Base-by-base conservation (phyloP, 202 grass and related monocot species). In the Elaeis oleifera region DNA sequence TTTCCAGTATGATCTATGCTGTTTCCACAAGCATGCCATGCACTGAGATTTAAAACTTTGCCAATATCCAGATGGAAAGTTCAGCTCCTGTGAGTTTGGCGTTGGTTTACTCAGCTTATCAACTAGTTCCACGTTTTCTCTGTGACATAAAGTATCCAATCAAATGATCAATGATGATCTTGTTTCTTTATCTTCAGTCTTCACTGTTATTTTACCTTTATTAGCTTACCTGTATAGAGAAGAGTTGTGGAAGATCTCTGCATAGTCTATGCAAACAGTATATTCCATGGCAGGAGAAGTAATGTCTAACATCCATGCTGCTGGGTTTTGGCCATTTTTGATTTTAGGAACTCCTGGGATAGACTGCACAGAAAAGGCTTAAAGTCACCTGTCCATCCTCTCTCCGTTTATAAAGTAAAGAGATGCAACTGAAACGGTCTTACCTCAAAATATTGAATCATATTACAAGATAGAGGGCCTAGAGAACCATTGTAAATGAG, bases 401-500 rank as follows among this genome's bases (percentile, higher is more conserved):
- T 21, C 23, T 51, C 5, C 28, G 60, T 23, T 49, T 15, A 27
- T 67, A 31, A 60, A 49, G 17, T 50, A 55, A 5, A 50, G 8
- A 3, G 54, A 27, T 54, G 23, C 3, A 39, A 68, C 49, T 24
- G 19, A 22, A 44, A n/a, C 22, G 16, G 27, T 72, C 51, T 86
- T 89, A 97, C 92, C 87, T 91, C 79, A 7, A 97, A 97, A 77
- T 97, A 97, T 63, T 84, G 76, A 75, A 83, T 83, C 84, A 97
- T 89, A 59, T 85, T 86, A 15, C 57, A 71, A 54, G 87, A 97
- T 53, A 97, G 67, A 16, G 82, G 57, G 53, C 92, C 92, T 73
- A 91, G 52, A 39, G 79, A 76, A 65, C 87, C 92, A 67, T 44
- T 86, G 68, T 97, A 97, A 27, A 97, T 89, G 23, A 97, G 67